These are phyloP conservation scores for Fusarium tupiense DNA, from an alignment of 2,329 filamentous ascomycete genomes.

Conservation along the genomic window DNA sequence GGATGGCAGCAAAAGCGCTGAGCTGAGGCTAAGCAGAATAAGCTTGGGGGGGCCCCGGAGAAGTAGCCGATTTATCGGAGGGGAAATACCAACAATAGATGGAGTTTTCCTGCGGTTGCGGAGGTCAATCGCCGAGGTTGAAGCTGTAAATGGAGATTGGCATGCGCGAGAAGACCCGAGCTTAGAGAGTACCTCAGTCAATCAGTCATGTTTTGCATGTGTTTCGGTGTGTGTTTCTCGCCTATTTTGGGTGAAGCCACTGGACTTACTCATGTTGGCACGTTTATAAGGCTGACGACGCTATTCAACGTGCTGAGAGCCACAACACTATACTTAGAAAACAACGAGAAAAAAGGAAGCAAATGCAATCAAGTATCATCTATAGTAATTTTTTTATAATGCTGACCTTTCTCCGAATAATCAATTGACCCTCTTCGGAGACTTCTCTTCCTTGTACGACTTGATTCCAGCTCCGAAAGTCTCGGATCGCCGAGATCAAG, in stretches of 20 bases:
- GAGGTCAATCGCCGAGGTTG: constrained; percentile 35
- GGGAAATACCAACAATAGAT: constrained; percentile 10
- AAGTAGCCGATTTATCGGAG: constrained; percentile 29
- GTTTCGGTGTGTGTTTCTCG: constrained; percentile 16
- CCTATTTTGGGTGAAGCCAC: background rate
- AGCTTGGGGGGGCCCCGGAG: constrained; percentile 19
- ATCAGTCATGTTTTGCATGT: constrained; percentile 28
- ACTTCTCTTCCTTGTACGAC: constrained; percentile 3
- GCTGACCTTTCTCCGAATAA: background rate
- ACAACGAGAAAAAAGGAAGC: background rate
- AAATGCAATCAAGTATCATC: background rate
- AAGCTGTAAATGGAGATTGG: constrained; percentile 2
- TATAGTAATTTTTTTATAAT: background rate
- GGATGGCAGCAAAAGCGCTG: constrained; percentile 20
- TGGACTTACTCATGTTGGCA: background rate
- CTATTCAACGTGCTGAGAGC: constrained; percentile 15
- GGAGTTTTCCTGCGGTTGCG: constrained; percentile 7
- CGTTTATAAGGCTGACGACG: constrained; percentile 15
- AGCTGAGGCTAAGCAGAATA: constrained; percentile 22
- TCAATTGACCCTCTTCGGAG: background rate
- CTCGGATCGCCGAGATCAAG: constrained; percentile 26
- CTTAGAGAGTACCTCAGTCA: background rate
- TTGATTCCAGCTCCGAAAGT: constrained; percentile 11
- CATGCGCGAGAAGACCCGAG: constrained; percentile 33
- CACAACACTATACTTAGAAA: constrained; percentile 1